These are phyloP conservation scores for Boletus sp. DNA, from an alignment of 768 basidiomycete species.

Conservation along the genomic window DNA sequence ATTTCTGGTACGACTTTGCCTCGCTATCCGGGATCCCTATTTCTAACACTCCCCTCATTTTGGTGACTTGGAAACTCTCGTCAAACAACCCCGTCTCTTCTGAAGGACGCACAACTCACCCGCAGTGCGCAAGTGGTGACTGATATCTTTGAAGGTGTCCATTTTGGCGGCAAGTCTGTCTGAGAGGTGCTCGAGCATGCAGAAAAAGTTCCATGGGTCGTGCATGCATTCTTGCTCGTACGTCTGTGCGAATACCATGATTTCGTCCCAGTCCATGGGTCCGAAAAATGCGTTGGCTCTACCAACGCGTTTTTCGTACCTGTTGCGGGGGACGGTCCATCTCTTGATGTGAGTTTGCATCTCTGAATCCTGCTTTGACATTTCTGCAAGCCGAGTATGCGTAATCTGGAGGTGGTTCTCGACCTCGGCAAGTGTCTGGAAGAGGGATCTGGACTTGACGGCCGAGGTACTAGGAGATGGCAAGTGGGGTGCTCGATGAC, in stretches of 20 bases:
- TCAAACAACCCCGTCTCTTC: too few relatives aligned
- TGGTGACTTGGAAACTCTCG: background rate
- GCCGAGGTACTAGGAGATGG: background rate
- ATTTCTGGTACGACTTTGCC: background rate
- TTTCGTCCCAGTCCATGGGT: constrained; percentile 1
- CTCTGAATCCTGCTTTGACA: background rate
- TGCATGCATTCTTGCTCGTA: background rate
- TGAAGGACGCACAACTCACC: background rate
- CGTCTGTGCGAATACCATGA: background rate
- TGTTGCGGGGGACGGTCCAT: background rate
- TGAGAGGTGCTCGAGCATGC: constrained; percentile 4
- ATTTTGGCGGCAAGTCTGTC: background rate
- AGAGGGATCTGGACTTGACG: background rate
- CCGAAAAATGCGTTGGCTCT: background rate
- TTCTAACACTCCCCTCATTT: background rate
- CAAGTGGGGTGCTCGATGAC: background rate
- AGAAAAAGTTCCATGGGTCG: background rate
- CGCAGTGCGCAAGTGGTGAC: background rate
- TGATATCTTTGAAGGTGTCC: background rate
- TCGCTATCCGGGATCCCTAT: background rate
- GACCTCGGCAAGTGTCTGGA: background rate
- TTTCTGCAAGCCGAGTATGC: background rate
- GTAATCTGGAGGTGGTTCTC: background rate
- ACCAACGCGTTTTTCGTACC: background rate
- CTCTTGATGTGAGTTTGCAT: background rate